Conservation (phyloP, 306 rosid species). For the Abrus precatorius region DNA sequence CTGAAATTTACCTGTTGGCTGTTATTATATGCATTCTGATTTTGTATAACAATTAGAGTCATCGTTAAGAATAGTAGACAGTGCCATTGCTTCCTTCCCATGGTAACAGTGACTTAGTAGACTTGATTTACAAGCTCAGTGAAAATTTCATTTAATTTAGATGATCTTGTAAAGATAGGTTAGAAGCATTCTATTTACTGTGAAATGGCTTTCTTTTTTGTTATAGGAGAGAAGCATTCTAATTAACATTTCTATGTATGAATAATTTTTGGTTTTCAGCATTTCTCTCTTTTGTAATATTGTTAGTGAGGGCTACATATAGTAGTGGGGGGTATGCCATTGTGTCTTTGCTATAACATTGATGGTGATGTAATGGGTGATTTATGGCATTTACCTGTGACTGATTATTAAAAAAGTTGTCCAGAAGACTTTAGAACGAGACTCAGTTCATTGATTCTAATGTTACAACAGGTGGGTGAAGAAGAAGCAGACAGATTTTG, state of each 20-base stretch:
- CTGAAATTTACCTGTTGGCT: conserved; percentile 13
- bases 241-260: background rate
- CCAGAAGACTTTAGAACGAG: conserved; percentile 18
- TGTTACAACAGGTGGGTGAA: conserved; percentile 66
- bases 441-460: conserved; percentile 38
- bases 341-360: conserved; percentile 28
- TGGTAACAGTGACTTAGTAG: conserved; percentile 6
- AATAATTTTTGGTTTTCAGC: background rate
- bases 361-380: conserved; percentile 11
- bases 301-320: conserved; percentile 21
- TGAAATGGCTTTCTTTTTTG: background rate
- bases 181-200: conserved; percentile 2
- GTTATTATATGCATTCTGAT: conserved; percentile 16
- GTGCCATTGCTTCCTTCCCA: background rate
- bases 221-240: conserved; percentile 23
- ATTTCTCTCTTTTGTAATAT: background rate
- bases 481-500: conserved; percentile 81
- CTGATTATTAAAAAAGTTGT: background rate
- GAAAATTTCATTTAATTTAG: conserved; percentile 10
- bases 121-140: conserved; percentile 13
- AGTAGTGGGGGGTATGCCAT: background rate
- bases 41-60: conserved; percentile 22
- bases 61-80: background rate
- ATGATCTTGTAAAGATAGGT: conserved; percentile 1
- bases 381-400: conserved; percentile 37